Conservation (phyloP, 2,329 filamentous ascomycete species). For the Hymenoscyphus repandus region DNA sequence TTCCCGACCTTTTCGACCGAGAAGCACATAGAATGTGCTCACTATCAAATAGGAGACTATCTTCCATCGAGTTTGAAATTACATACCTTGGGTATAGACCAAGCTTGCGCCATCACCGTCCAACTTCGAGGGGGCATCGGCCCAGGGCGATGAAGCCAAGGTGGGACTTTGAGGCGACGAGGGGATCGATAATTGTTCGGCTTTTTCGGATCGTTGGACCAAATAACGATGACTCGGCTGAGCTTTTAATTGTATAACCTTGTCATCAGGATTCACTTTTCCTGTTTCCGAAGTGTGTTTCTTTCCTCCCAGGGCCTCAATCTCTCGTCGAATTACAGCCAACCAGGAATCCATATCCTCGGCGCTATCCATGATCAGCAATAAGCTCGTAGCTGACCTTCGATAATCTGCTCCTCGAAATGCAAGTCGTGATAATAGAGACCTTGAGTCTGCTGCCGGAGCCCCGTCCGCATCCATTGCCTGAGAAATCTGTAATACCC, state of each 20-base stretch:
- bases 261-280: constrained; percentile 40
- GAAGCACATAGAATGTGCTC: too few relatives aligned
- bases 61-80: neutral
- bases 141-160: constrained; percentile 16
- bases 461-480: constrained; percentile 54
- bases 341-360: constrained; percentile 77
- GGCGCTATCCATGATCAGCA: constrained; percentile 68
- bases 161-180: constrained; percentile 17
- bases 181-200: constrained; percentile 19
- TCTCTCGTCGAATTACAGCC: constrained; percentile 60
- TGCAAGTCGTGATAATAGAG: constrained; percentile 60
- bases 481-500: constrained; percentile 72
- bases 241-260: constrained; percentile 22
- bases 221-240: constrained; percentile 28
- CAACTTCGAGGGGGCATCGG: constrained; percentile 13
- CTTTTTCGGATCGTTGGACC: constrained; percentile 14
- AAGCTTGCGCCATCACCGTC: neutral
- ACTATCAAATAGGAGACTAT: too few relatives aligned
- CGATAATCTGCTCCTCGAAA: constrained; percentile 50
- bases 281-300: constrained; percentile 57
- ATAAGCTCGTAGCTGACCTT: constrained; percentile 55
- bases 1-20: too few relatives aligned
- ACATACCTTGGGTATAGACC: neutral
- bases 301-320: constrained; percentile 64
- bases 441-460: constrained; percentile 47